These are phyloP conservation scores for Fraxinus latifolia DNA, from an alignment of 305 asterid species.

Conservation along the genomic window DNA sequence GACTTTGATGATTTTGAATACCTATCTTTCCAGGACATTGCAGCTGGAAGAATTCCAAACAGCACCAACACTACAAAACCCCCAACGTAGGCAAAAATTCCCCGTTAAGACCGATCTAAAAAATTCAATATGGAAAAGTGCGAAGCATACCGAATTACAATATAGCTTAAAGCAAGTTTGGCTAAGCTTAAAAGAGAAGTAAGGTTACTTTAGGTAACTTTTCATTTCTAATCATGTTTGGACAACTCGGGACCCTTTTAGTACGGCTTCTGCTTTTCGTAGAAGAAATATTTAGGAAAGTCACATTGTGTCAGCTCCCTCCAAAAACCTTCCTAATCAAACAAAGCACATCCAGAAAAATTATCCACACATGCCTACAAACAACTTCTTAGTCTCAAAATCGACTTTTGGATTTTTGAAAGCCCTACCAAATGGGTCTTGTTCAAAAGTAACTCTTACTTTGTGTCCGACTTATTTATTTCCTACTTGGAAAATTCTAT, in stretches of 20 bases:
- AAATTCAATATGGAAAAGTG: background rate
- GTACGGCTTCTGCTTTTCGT: background rate
- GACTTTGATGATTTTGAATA: slow-evolving; percentile 40
- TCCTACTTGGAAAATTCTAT: background rate
- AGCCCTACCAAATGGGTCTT: background rate
- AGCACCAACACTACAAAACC: slow-evolving; percentile 60
- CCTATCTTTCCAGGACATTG: slow-evolving; percentile 89
- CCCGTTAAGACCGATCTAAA: background rate
- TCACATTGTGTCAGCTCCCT: background rate
- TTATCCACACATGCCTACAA: background rate
- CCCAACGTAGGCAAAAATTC: background rate
- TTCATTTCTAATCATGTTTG: background rate
- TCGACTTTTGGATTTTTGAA: background rate
- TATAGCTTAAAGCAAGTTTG: background rate
- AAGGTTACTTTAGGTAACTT: background rate
- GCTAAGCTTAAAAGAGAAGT: background rate
- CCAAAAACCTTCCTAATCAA: background rate
- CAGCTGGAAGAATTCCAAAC: slow-evolving; percentile 83
- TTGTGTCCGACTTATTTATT: background rate
- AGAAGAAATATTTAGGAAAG: background rate
- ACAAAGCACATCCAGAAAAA: background rate
- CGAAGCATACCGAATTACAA: background rate
- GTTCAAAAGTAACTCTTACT: background rate
- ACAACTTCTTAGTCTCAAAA: background rate
- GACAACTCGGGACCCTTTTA: background rate